phyloP scores from a whole-genome alignment of 768 basidiomycete genomes.

The Macrolepiota fuliginosa region DNA sequence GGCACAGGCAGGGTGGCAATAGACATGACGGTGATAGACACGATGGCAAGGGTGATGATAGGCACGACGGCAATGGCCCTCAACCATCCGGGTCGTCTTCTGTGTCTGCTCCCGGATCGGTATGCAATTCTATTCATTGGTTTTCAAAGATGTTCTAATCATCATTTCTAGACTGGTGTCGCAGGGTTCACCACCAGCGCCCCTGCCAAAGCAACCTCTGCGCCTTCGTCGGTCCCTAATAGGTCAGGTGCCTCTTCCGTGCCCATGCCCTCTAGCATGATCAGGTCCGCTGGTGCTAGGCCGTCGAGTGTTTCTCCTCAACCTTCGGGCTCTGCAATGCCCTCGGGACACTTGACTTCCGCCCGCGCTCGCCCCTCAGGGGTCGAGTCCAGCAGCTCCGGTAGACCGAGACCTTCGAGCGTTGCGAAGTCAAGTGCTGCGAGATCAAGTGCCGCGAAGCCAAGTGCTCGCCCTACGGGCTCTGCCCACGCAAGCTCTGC shows the following conservation, averaged over 20 bases:
- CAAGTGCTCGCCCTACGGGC: too few relatives aligned
- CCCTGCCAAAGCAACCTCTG: background rate
- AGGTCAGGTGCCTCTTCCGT: background rate
- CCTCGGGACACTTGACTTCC: background rate
- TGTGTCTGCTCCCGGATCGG: background rate
- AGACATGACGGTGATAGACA: background rate
- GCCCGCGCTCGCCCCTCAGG: too few relatives aligned
- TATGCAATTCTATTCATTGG: background rate
- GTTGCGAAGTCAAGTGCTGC: too few relatives aligned
- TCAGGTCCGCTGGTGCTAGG: background rate
- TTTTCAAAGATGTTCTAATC: too few relatives aligned
- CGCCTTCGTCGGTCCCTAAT: background rate
- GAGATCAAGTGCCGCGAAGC: too few relatives aligned
- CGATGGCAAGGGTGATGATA: background rate
- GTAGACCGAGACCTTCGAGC: too few relatives aligned
- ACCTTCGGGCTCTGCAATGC: background rate
- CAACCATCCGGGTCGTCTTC: background rate
- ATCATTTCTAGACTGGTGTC: background rate
- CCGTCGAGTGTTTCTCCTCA: background rate
- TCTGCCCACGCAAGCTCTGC: background rate
- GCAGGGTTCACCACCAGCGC: background rate
- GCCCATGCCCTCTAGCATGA: background rate
- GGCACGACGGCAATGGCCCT: background rate
- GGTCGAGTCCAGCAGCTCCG: too few relatives aligned
- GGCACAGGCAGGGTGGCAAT: background rate